Base-by-base conservation (phyloP, 176 grass and related monocot species). In the Avena insularis region DNA sequence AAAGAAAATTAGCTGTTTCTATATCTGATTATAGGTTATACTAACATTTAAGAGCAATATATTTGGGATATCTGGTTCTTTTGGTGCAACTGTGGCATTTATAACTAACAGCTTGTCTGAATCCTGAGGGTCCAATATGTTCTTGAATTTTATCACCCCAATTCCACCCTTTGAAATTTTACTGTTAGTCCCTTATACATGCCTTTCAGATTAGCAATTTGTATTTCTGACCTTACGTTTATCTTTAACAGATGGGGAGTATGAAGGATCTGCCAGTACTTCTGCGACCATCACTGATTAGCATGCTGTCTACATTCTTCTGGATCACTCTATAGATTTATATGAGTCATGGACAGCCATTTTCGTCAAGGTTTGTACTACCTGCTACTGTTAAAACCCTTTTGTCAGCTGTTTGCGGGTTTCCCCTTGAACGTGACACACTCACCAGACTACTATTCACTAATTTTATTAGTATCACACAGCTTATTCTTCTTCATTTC, bases 181-280 rank as follows among this genome's bases (percentile, higher is more conserved):
- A 73, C 10, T 56, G 25, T 48, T 54, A 59, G 83, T 49, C 12
- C 74, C 4, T 61, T 74, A 65, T 21, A 6, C 40, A 35, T 20
- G 23, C 50, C 6, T 85, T 62, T 78, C 40, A 48, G 54, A 83
- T 84, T 38, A 46, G 12, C 15, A 58, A 67, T 67, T 69, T 77
- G 16, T 88, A 35, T 17, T 35, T 35, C 70, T 88, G 53, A 88
- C 31, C 20, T 80, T 84, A 61, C 20, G 21, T 84, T 76, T 31
- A 77, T 81, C 46, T 82, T 92, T 82, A 54, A 78, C 88, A 95
- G 93, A 91, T 89, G 86, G 79, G 86, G 86, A 78, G 29, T 77
- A 84, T 87, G 63, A 77, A 64, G 79, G 88, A 79, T 78, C 54
- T 43, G 84, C 84, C 74, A 72, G 57, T 64, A 82, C 67, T 87